Percentiles rank a stretch among this genome's conserved stretches.
Conservation (phyloP, 805 yeast genomes). For the Cyberlindnera meyerae region DNA sequence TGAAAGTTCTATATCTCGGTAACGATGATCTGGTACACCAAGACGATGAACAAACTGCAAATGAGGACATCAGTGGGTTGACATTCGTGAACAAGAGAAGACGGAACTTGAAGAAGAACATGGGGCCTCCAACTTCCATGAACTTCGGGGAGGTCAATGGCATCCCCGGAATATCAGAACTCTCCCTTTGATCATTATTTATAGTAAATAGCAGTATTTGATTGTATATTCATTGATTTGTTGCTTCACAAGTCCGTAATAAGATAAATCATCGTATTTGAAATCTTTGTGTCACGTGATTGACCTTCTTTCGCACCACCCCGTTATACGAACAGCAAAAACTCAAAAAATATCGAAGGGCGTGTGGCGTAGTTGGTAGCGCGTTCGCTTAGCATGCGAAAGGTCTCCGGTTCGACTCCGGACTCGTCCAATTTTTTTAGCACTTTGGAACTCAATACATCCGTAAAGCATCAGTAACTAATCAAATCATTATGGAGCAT, state of each 20-base stretch:
- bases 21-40: conserved; percentile 65
- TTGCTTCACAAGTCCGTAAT: too few species aligned
- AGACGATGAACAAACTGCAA: conserved; percentile 40
- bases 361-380: conserved; percentile 83
- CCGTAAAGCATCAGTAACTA: too few species aligned
- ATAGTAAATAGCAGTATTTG: too few species aligned
- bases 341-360: too few species aligned
- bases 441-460: background rate
- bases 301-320: too few species aligned
- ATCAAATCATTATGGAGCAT: too few species aligned
- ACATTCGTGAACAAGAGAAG: conserved; percentile 49
- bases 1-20: conserved; percentile 72
- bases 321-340: too few species aligned
- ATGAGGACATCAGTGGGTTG: conserved; percentile 42
- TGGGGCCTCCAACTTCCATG: conserved; percentile 9
- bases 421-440: conserved; percentile 54
- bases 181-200: conserved; percentile 8
- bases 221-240: too few species aligned
- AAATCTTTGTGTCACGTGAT: too few species aligned
- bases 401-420: conserved; percentile 78
- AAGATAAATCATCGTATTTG: too few species aligned
- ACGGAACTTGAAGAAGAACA: conserved; percentile 26
- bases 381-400: conserved; percentile 77
- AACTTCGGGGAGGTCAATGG: conserved; percentile 22
- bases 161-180: conserved; percentile 22